These are phyloP conservation scores for Vitellaria paradoxa DNA, from an alignment of 179 eudicot genomes.

Conservation along the genomic window DNA sequence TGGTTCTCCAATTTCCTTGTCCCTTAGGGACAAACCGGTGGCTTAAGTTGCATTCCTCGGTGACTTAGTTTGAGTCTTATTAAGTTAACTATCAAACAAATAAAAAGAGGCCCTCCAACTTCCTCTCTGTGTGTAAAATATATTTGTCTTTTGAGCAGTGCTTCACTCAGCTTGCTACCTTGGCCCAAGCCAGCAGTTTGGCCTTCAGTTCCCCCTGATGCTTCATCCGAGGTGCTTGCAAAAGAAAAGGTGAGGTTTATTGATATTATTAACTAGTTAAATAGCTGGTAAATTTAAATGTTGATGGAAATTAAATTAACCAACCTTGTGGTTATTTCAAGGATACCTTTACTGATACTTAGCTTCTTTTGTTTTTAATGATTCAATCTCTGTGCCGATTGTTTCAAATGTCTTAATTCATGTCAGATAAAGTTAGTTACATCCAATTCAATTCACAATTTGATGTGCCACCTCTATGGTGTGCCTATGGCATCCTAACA, in stretches of 20 bases:
- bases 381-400: background rate
- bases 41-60: too few species aligned
- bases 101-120: background rate
- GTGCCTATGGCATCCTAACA: background rate
- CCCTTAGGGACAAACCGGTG: too few species aligned
- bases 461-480: background rate
- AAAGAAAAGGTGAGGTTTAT: constrained; percentile 79
- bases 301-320: background rate
- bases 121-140: constrained; percentile 3
- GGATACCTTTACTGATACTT: background rate
- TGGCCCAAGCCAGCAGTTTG: constrained; percentile 98
- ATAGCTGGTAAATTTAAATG: background rate
- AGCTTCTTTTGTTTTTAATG: background rate
- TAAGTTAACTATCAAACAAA: too few species aligned
- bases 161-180: constrained; percentile 90
- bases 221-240: constrained; percentile 75
- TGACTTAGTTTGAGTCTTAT: too few species aligned
- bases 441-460: too few species aligned
- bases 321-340: background rate
- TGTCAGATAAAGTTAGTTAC: background rate
- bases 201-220: constrained; percentile 89
- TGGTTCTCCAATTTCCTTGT: background rate
- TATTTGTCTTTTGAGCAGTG: constrained; percentile 44
- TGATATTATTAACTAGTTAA: background rate
- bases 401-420: background rate